These are phyloP conservation scores for Yamadazyma siamensis DNA, from an alignment of 1,139 yeast species.

Conservation along the genomic window DNA sequence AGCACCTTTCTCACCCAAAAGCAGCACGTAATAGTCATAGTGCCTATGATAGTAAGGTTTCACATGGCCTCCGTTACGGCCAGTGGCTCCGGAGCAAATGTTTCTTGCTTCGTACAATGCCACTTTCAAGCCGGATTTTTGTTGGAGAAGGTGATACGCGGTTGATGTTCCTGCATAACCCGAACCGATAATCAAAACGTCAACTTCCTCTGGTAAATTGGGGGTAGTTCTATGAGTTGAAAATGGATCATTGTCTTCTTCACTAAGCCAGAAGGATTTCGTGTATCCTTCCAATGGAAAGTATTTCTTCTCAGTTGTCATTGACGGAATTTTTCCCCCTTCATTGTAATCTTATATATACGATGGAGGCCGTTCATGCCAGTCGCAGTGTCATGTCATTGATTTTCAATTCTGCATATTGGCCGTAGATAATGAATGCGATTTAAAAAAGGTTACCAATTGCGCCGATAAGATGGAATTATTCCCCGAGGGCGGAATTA, in stretches of 20 bases:
- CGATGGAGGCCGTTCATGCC: neutral
- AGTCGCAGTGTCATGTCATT: neutral
- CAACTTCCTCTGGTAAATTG: conserved; percentile 16
- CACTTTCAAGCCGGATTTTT: conserved; percentile 13
- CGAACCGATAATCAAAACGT: conserved; percentile 35
- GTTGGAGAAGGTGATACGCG: conserved; percentile 25
- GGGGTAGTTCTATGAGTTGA: conserved; percentile 4
- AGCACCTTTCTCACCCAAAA: conserved; percentile 21
- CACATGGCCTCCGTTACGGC: conserved; percentile 48
- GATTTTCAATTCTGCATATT: neutral
- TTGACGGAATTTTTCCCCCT: neutral
- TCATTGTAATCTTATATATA: too few relatives aligned
- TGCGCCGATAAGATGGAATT: neutral
- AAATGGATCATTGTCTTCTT: conserved; percentile 6
- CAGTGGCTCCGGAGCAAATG: conserved; percentile 45
- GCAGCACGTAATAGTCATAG: conserved; percentile 17
- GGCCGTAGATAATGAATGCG: neutral
- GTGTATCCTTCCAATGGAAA: conserved; percentile 6
- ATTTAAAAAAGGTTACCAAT: neutral
- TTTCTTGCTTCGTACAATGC: conserved; percentile 39
- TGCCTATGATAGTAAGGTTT: conserved; percentile 30
- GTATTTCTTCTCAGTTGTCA: conserved; percentile 1
- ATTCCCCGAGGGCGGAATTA: neutral
- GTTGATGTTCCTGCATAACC: conserved; percentile 41
- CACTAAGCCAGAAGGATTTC: conserved; percentile 7